These are phyloP conservation scores for Plasmodium blacklocki DNA, from an alignment of 169 alveolate species.

Conservation along the genomic window DNA sequence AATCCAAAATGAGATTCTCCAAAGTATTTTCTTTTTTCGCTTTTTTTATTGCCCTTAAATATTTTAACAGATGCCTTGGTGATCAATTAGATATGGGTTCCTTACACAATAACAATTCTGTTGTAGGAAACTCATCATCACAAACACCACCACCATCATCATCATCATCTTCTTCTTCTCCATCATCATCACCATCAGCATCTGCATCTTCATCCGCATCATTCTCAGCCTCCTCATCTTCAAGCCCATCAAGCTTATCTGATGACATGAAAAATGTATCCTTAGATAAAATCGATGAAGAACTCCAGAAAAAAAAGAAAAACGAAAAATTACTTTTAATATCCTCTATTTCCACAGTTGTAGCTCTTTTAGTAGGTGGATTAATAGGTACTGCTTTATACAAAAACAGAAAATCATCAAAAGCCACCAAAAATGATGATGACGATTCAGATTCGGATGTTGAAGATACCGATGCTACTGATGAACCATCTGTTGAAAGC, in stretches of 20 bases:
- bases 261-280: constrained; percentile 24
- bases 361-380: constrained; percentile 34
- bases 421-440: not conserved
- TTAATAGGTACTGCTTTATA: constrained; percentile 23
- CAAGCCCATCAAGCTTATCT: constrained; percentile 7
- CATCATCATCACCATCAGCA: constrained; percentile 5
- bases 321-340: constrained; percentile 22
- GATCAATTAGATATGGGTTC: constrained; percentile 14
- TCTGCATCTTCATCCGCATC: constrained; percentile 7
- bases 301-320: constrained; percentile 25
- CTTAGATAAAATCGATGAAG: constrained; percentile 27
- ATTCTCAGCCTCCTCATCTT: constrained; percentile 18
- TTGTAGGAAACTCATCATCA: too few species aligned
- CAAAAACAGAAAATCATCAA: not conserved
- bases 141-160: not conserved
- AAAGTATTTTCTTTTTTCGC: constrained; percentile 26
- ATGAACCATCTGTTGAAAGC: not conserved
- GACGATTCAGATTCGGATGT: too few species aligned
- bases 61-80: constrained; percentile 18
- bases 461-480: too few species aligned
- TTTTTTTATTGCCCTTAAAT: constrained; percentile 28
- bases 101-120: not conserved
- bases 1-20: constrained; percentile 38
- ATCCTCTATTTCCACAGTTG: constrained; percentile 27
- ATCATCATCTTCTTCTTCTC: not conserved